A percentile compares a stretch with the other conserved stretches of the same genome.
phyloP scores from a whole-genome alignment of 2,329 filamentous ascomycete species.

The Hawksworthiomyces lignivorus region DNA sequence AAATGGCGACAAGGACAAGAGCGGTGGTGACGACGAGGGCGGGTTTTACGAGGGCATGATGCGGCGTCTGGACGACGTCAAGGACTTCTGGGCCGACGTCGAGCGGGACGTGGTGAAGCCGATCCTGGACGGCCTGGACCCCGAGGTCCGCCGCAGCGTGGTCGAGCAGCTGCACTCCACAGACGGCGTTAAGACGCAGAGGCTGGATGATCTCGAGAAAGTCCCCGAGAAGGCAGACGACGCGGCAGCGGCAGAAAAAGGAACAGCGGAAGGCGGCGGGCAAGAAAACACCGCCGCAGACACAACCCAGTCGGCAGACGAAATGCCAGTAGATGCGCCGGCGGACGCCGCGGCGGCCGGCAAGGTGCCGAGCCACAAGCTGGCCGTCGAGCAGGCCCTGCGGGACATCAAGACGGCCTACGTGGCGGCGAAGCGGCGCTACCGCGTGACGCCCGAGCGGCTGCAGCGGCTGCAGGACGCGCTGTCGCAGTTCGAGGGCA shows the following conservation, averaged over 20 bases:
- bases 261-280: neutral
- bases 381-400: conserved; percentile 54
- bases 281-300: neutral
- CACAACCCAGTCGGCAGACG: conserved; percentile 7
- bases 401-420: conserved; percentile 76
- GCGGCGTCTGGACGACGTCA: conserved; percentile 66
- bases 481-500: conserved; percentile 71
- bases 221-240: conserved; percentile 9
- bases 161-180: conserved; percentile 50
- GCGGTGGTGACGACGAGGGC: conserved; percentile 37
- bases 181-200: conserved; percentile 17
- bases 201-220: conserved; percentile 10
- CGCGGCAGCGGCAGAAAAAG: conserved; percentile 3
- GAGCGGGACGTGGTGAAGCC: conserved; percentile 76
- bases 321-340: neutral
- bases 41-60: conserved; percentile 62
- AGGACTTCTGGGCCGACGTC: conserved; percentile 72
- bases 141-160: conserved; percentile 55
- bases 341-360: conserved; percentile 23
- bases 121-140: conserved; percentile 53
- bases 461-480: conserved; percentile 68
- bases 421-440: conserved; percentile 71
- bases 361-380: conserved; percentile 1
- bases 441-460: conserved; percentile 68
- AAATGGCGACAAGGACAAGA: neutral